Evolutionary conservation across 345 rosid genomes (phyloP).

Genomic region (Euphorbia tirucalli): DNA sequence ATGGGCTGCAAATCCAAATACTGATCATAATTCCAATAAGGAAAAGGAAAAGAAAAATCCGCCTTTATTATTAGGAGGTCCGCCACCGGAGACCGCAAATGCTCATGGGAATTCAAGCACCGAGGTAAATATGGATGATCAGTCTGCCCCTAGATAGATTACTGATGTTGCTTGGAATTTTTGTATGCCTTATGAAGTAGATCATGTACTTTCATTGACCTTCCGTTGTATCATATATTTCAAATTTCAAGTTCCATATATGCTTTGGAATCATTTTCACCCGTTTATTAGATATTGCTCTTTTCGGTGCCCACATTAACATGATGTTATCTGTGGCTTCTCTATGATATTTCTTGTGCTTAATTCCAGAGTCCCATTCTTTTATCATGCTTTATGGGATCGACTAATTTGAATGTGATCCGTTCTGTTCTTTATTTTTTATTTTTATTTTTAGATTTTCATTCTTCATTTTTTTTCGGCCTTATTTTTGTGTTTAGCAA

Average conservation of each 20-base stretch:
- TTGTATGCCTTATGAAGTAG: background rate
- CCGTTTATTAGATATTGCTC: background rate
- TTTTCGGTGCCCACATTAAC: background rate
- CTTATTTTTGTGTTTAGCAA: no score
- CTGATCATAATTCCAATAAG: slow-evolving; percentile 30
- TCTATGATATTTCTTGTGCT: background rate
- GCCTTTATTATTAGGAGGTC: slow-evolving; percentile 62
- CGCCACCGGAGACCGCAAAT: slow-evolving; percentile 25
- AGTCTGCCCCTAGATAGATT: background rate
- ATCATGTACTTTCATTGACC: background rate
- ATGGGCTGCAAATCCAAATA: slow-evolving; percentile 47
- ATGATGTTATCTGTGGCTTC: background rate
- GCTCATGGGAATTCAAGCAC: slow-evolving; percentile 13
- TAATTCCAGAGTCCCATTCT: background rate
- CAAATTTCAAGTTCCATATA: background rate
- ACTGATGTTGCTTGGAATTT: background rate
- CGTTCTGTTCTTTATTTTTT: no score
- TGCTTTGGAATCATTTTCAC: background rate
- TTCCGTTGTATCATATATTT: background rate
- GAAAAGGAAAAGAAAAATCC: slow-evolving; percentile 51
- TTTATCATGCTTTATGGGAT: no score
- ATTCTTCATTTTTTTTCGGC: no score
- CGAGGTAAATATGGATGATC: slow-evolving; percentile 15
- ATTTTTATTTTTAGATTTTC: no score
- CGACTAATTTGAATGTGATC: no score